Evolutionary conservation across 2,329 filamentous ascomycete genomes (phyloP), one percentile per base, ranked within the genome.

Genomic region (Sclerotinia glacialis): DNA sequence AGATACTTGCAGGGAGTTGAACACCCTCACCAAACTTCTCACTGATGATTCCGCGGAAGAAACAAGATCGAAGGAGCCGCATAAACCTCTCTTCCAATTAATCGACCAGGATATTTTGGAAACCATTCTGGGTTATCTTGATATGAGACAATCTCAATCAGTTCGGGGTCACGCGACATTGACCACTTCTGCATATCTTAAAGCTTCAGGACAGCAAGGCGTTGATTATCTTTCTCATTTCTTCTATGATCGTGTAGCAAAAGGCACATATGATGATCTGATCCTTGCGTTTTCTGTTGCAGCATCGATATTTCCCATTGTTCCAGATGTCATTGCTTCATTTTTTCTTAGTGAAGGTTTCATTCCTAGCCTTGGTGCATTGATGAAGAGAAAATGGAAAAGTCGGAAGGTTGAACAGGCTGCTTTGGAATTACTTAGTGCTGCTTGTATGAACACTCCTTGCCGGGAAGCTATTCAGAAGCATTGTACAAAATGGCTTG

Each of bases 261-360:
- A 89, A 70, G 88, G 88, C 63, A 94, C 90, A 31, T 91, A 93
- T 70, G 93, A 97, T 74, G 92, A 96, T 77, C 86, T 96, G 71
- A 92, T 97, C 65, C 83, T 95, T 60, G 93, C 93, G 7, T 98
- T 97, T 77, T 98, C 93, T 64, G 93, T 93, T n/a, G 92, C 93
- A 7, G 87, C 93, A 2, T 87, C 89, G 28, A 86, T 96, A 11
- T 99, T 99, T 76, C 93, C 95, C 1, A 85, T 99, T 63, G 87
- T 91, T 2, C 90, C 92, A 3, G 85, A 89, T 65, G 84, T 91
- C 53, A 91, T 89, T 2, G 84, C 91, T 3, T 83, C 87, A 67
- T 82, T 98, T 47, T 97, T 99, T 77, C 84, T 98, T 66, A 93
- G 88, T 46, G 92, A 97, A 71, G 92, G 92, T 3, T 98, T 99